Percentiles rank a stretch among this genome's conserved stretches.
Evolutionary conservation across 2,329 filamentous ascomycete genomes (phyloP).

Genomic region (Lojkania enalia): DNA sequence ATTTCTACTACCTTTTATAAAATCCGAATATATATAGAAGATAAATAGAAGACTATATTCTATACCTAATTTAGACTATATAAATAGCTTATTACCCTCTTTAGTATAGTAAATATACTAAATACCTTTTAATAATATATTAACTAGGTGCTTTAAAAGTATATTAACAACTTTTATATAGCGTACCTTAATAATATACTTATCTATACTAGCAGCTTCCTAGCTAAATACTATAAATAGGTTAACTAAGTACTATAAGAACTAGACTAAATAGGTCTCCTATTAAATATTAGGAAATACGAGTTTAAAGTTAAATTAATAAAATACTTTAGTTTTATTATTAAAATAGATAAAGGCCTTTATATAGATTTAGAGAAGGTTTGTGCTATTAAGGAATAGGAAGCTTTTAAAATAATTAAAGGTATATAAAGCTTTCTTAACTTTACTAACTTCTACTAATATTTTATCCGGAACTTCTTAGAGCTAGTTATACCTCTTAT

Average conservation of each 20-base stretch:
- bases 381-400: slow-evolving; percentile 6
- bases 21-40: slow-evolving; percentile 3
- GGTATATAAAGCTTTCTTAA: slow-evolving; percentile 2
- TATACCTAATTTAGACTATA: slow-evolving; percentile 35
- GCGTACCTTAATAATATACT: slow-evolving; percentile 29
- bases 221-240: slow-evolving; percentile 1
- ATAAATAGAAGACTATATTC: slow-evolving; percentile 41
- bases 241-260: slow-evolving; percentile 5
- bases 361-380: slow-evolving; percentile 22
- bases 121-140: slow-evolving; percentile 24
- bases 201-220: slow-evolving; percentile 17
- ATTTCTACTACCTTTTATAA: slow-evolving; percentile 9
- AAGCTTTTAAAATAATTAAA: slow-evolving; percentile 3
- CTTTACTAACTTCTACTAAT: too few relatives aligned
- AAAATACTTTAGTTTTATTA: slow-evolving; percentile 27
- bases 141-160: slow-evolving; percentile 23
- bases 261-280: slow-evolving; percentile 9
- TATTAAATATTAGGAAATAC: slow-evolving; percentile 24
- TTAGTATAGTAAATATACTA: slow-evolving; percentile 18
- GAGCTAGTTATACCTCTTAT: too few relatives aligned
- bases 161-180: slow-evolving; percentile 23
- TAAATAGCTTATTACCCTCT: slow-evolving; percentile 38
- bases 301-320: slow-evolving; percentile 32
- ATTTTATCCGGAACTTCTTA: too few relatives aligned
- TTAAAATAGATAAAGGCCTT: slow-evolving; percentile 21